phyloP scores from a whole-genome alignment of 2,329 filamentous ascomycete genomes.

The Fusarium camptoceras region DNA sequence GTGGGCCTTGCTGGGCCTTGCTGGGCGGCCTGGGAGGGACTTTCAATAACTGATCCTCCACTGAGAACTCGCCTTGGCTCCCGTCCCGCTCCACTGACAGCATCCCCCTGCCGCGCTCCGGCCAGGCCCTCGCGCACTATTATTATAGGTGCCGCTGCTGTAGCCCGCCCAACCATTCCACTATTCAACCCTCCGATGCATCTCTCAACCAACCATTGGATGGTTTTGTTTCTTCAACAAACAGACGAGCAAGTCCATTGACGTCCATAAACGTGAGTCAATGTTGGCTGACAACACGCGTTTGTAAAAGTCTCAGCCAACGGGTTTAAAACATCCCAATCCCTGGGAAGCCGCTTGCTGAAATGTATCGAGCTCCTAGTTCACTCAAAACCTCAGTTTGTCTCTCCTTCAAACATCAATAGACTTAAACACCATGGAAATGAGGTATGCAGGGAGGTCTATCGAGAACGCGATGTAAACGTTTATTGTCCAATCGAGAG shows the following conservation, averaged over 20 bases:
- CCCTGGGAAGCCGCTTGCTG: constrained; percentile 2
- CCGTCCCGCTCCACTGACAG: constrained; percentile 42
- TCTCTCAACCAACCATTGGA: constrained; percentile 13
- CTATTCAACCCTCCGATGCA: constrained; percentile 19
- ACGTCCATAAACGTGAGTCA: neutral
- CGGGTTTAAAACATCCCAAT: constrained; percentile 13
- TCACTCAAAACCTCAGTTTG: constrained; percentile 24
- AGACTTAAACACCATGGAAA: constrained; percentile 1
- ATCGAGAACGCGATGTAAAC: neutral
- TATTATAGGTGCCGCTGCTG: constrained; percentile 27
- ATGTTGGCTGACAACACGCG: neutral
- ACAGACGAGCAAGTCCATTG: neutral
- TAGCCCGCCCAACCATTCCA: constrained; percentile 29
- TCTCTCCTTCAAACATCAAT: constrained; percentile 35
- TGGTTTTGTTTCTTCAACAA: constrained; percentile 8
- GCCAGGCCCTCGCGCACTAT: constrained; percentile 29
- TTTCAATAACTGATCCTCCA: constrained; percentile 33
- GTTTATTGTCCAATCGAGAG: neutral
- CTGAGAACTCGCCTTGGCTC: constrained; percentile 32
- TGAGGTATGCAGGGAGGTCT: neutral
- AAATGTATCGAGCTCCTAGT: constrained; percentile 31
- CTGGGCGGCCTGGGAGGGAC: constrained; percentile 27
- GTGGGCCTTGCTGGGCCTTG: constrained; percentile 25
- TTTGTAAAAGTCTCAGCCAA: constrained; percentile 22
- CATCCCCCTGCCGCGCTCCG: constrained; percentile 23